Base-by-base conservation (phyloP, 345 rosid species). In the Ricinus communis region DNA sequence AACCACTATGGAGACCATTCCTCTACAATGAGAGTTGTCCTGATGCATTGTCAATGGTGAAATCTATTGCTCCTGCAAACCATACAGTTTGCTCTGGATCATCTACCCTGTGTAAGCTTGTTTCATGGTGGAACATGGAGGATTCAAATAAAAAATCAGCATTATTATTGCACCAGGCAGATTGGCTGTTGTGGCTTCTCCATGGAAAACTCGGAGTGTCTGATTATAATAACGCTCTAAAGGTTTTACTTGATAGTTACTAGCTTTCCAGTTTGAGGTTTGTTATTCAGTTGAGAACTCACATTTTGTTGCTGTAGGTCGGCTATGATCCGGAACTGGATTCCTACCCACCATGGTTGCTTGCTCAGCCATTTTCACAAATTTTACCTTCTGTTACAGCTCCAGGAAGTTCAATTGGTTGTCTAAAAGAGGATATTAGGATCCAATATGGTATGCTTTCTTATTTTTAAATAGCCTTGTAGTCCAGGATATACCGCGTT, bases 171-270 rank as follows among this genome's bases (percentile, higher is more conserved):
- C 97, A 91, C 76, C 98, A 94, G 77, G 95, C 96, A 31, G 98
- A 94, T 88, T 94, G 98, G 98, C 82, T 90, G 80, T 63, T 90
- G 80, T 94, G 92, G 98, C 84, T 90, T 79, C 90, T 94, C 69
- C 98, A 90, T 66, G 98, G 96, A 50, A 86, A 68, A 63, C 88
- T 91, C n/a, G 97, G 98, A 80, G 81, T 91, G 31, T 86, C 98
- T 22, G 97, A 91, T 81, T 91, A 94, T 73, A 94, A 94, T 63
- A 91, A 94, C 47, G 97, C 97, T 54, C 79, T 94, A 69, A 94
- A 94, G 89, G 97, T 91, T 63, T 25, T 45, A 43, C 8, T 43
- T 43, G 8, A 43, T 61, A 30, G 15, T 31, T 15, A 19, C n/a
- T 56, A 41, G 19, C n/a, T 50, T 10, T 64, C 25, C 62, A 41